Evolutionary conservation across 106 monocot genomes (phyloP).

Genomic region (Acorus gramineus): DNA sequence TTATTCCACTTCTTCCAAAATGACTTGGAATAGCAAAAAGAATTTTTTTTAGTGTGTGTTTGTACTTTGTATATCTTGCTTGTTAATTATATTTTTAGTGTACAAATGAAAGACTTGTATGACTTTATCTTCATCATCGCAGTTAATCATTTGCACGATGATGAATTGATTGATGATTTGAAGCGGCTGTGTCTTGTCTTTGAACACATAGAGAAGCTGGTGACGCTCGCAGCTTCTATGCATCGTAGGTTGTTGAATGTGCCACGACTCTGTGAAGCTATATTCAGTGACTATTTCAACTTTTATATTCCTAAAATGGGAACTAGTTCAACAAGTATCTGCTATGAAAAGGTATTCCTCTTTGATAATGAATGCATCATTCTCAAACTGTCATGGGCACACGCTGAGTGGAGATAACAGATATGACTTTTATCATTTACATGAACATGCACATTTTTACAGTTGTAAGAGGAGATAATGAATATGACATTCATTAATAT

Average conservation of each 20-base stretch:
- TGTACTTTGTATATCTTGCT: neutral
- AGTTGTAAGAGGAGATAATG: too few species aligned
- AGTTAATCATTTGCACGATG: slow-evolving; percentile 40
- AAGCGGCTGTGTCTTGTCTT: slow-evolving; percentile 65
- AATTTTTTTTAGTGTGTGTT: too few species aligned
- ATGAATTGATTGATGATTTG: slow-evolving; percentile 59
- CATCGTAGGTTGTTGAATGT: slow-evolving; percentile 54
- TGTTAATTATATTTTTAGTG: too few species aligned
- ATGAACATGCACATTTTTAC: too few species aligned
- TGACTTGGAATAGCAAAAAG: too few species aligned
- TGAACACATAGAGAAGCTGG: slow-evolving; percentile 75
- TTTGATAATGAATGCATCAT: neutral
- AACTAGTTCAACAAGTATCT: slow-evolving; percentile 53
- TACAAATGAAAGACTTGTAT: too few species aligned
- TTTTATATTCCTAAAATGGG: slow-evolving; percentile 96
- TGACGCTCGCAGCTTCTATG: slow-evolving; percentile 60
- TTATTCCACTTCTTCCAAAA: too few species aligned
- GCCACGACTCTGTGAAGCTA: slow-evolving; percentile 62
- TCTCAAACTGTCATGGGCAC: too few species aligned
- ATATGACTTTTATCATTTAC: too few species aligned
- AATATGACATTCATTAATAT: too few species aligned
- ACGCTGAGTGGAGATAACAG: too few species aligned
- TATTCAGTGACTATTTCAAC: slow-evolving; percentile 66
- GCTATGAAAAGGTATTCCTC: slow-evolving; percentile 65
- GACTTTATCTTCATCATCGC: neutral